Conservation (phyloP, 2,329 filamentous ascomycete genomes). For the Aureobasidium melanogenum region DNA sequence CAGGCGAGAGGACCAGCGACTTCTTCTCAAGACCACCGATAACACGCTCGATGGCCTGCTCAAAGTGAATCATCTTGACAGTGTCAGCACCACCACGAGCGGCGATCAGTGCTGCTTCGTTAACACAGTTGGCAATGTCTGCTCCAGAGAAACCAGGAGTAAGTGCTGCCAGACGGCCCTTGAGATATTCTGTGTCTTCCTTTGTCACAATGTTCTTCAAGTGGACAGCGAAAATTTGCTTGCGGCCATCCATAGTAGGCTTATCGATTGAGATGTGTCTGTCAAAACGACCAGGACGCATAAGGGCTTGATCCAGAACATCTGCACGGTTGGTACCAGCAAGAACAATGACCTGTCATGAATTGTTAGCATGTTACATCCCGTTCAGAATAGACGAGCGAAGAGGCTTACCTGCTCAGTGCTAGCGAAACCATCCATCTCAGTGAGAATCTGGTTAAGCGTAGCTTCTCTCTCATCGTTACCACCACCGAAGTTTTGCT, state of each 20-base stretch:
- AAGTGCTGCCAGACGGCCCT: conserved; percentile 79
- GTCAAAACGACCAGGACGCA: conserved; percentile 95
- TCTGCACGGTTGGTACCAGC: conserved; percentile 95
- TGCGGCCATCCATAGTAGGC: conserved; percentile 92
- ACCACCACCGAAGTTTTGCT: conserved; percentile 75
- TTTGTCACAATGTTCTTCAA: conserved; percentile 88
- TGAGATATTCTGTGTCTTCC: conserved; percentile 79
- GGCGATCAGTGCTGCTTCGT: conserved; percentile 91
- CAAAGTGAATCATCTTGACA: conserved; percentile 85
- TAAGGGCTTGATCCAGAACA: conserved; percentile 86
- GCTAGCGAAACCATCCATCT: conserved; percentile 99
- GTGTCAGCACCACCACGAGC: conserved; percentile 72
- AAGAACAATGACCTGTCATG: conserved; percentile 67
- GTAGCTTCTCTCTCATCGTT: conserved; percentile 97
- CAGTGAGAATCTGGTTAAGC: conserved; percentile 94
- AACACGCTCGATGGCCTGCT: conserved; percentile 94
- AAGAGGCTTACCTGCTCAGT: conserved; percentile 56
- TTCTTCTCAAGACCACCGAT: conserved; percentile 96
- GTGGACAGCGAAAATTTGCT: conserved; percentile 94
- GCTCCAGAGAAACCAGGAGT: conserved; percentile 96
- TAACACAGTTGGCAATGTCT: conserved; percentile 97
- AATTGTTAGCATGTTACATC: background rate
- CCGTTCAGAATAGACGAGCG: background rate
- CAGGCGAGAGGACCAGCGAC: conserved; percentile 82
- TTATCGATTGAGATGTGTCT: conserved; percentile 91